These are phyloP conservation scores for Thalassia testudinum DNA, from an alignment of 116 monocot species.

Conservation along the genomic window DNA sequence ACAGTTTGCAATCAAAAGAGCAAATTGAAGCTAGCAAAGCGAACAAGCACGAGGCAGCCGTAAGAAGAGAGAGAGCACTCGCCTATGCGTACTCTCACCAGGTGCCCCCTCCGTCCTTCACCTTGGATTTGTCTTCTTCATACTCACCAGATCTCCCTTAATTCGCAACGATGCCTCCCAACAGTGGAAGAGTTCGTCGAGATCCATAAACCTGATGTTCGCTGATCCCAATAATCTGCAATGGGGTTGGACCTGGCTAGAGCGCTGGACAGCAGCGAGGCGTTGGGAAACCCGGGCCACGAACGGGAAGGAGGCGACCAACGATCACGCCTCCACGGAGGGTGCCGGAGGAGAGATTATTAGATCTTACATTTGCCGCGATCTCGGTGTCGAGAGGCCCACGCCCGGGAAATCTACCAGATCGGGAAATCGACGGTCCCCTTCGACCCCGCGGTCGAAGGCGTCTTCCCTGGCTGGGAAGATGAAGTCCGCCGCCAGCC, in stretches of 20 bases:
- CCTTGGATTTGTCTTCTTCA: too few relatives aligned
- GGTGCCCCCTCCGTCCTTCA: conserved; percentile 18
- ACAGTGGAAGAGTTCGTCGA: conserved; percentile 34
- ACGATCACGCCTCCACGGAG: conserved; percentile 15
- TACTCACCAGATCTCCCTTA: too few relatives aligned
- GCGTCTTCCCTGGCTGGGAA: conserved; percentile 6
- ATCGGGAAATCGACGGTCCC: conserved; percentile 15
- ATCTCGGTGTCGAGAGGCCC: conserved; percentile 14
- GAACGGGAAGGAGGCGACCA: conserved; percentile 16
- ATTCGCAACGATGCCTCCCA: neutral
- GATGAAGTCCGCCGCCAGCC: conserved; percentile 22
- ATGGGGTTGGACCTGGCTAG: conserved; percentile 97
- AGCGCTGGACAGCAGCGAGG: conserved; percentile 78
- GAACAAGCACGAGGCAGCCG: conserved; percentile 69
- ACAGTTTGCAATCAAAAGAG: conserved; percentile 70
- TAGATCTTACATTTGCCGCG: conserved; percentile 29
- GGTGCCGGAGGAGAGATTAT: conserved; percentile 24
- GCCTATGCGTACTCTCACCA: conserved; percentile 94
- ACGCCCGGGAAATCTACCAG: conserved; percentile 15
- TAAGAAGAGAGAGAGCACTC: conserved; percentile 76
- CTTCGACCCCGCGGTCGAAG: conserved; percentile 23
- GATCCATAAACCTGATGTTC: conserved; percentile 40
- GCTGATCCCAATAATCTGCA: conserved; percentile 67
- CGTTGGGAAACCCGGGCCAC: conserved; percentile 42
- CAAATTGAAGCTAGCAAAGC: conserved; percentile 51